Evolutionary conservation across 176 grass and related monocot genomes (phyloP).

Genomic region (Coix lacrymajobi): DNA sequence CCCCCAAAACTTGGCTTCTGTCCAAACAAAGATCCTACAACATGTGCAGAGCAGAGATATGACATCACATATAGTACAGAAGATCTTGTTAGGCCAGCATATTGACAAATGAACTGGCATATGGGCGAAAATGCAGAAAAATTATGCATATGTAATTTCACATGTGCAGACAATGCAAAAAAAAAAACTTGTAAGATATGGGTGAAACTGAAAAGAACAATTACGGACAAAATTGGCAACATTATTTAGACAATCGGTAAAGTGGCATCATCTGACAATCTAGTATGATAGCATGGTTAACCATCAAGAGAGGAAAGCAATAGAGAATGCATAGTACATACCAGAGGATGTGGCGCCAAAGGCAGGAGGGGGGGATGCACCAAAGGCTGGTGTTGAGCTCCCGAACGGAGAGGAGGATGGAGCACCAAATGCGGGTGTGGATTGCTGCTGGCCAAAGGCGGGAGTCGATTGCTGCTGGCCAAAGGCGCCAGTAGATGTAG

Average conservation of each 20-base stretch:
- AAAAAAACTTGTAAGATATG: background rate
- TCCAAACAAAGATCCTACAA: constrained; percentile 82
- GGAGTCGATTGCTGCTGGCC: constrained; percentile 43
- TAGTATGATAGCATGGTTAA: too few relatives aligned
- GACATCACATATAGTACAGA: background rate
- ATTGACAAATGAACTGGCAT: background rate
- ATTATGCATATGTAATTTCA: too few relatives aligned
- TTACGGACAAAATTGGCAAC: background rate
- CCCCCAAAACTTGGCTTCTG: constrained; percentile 80
- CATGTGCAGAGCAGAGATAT: background rate
- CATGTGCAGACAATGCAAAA: background rate
- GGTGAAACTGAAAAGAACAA: background rate
- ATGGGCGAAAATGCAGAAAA: too few relatives aligned
- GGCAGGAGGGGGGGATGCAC: constrained; percentile 34
- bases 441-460: constrained; percentile 49
- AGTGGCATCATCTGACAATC: background rate
- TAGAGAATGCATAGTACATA: constrained; percentile 5
- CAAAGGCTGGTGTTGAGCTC: constrained; percentile 35
- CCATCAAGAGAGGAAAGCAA: background rate
- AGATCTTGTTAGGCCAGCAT: background rate
- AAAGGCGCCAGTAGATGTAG: constrained; percentile 55
- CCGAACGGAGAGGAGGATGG: constrained; percentile 39
- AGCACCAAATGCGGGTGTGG: constrained; percentile 54
- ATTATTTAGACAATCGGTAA: too few relatives aligned
- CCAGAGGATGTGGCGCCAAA: constrained; percentile 53